phyloP scores from a whole-genome alignment of 2,329 filamentous ascomycete species.

The Penicillium glabrum region DNA sequence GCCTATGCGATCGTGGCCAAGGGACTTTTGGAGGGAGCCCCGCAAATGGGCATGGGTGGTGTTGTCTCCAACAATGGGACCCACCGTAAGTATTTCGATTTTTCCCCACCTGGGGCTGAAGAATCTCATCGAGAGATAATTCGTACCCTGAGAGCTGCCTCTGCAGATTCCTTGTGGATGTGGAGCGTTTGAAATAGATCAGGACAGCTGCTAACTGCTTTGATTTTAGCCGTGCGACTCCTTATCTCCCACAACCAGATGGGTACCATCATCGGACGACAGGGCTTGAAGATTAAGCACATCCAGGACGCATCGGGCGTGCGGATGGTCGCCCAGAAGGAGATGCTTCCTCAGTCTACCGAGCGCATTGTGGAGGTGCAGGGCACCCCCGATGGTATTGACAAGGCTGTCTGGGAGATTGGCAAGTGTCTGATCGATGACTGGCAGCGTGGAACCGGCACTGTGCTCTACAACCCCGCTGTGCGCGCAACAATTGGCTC shows the following conservation, averaged over 20 bases:
- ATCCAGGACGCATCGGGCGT: constrained; percentile 97
- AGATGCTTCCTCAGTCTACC: constrained; percentile 98
- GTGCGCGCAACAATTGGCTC: constrained; percentile 75
- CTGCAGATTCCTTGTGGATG: background rate
- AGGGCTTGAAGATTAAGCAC: constrained; percentile 98
- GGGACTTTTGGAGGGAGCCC: constrained; percentile 86
- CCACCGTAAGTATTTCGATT: constrained; percentile 69
- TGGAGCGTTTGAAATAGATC: background rate
- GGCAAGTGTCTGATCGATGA: constrained; percentile 98
- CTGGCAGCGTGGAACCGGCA: constrained; percentile 94
- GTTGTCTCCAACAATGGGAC: constrained; percentile 84
- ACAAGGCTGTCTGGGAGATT: constrained; percentile 97
- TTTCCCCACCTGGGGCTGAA: background rate
- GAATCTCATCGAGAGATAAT: background rate
- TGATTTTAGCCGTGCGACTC: constrained; percentile 77
- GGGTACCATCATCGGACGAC: constrained; percentile 97
- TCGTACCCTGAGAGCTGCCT: background rate
- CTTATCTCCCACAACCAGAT: constrained; percentile 99
- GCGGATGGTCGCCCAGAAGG: constrained; percentile 98
- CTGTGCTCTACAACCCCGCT: constrained; percentile 94
- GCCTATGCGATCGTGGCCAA: constrained; percentile 93
- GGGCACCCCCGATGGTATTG: constrained; percentile 90
- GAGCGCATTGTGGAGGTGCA: constrained; percentile 97
- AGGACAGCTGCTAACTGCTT: background rate
- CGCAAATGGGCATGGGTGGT: constrained; percentile 94